These are phyloP conservation scores for Nakazawaea pomicola DNA, from an alignment of 805 yeast species.

Conservation along the genomic window DNA sequence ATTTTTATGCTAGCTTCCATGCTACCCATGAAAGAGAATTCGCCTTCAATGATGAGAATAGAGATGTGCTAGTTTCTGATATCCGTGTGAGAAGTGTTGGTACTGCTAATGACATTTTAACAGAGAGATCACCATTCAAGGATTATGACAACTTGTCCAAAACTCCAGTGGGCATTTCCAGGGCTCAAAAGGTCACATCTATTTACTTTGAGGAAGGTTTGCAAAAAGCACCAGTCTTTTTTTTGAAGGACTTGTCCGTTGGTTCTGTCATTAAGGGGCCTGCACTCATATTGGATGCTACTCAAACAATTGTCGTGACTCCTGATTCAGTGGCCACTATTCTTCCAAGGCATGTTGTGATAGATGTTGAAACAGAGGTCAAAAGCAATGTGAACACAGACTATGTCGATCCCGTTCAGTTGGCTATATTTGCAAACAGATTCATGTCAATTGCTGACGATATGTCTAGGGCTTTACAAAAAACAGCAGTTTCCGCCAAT, in stretches of 20 bases:
- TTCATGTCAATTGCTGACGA: slow-evolving; percentile 30
- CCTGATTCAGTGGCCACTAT: slow-evolving; percentile 22
- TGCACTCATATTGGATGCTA: slow-evolving; percentile 21
- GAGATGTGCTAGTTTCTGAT: slow-evolving; percentile 24
- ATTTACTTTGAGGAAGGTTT: slow-evolving; percentile 21
- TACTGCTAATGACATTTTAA: slow-evolving; percentile 17
- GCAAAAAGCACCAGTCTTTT: slow-evolving; percentile 17
- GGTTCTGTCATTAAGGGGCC: slow-evolving; percentile 24
- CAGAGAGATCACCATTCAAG: slow-evolving; percentile 22
- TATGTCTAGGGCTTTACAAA: slow-evolving; percentile 25
- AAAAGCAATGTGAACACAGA: slow-evolving; percentile 21
- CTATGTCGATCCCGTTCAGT: slow-evolving; percentile 22
- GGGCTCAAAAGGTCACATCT: slow-evolving; percentile 2
- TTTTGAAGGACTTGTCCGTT: slow-evolving; percentile 17
- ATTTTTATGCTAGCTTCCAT: slow-evolving; percentile 20
- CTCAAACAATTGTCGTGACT: slow-evolving; percentile 23
- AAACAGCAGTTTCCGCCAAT: slow-evolving; percentile 24
- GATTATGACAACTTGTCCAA: slow-evolving; percentile 12
- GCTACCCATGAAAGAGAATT: slow-evolving; percentile 28
- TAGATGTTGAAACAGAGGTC: slow-evolving; percentile 14
- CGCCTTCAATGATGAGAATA: slow-evolving; percentile 23
- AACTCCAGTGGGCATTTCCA: slow-evolving; percentile 14
- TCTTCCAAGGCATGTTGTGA: slow-evolving; percentile 22
- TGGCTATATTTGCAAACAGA: slow-evolving; percentile 25
- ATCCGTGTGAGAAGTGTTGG: slow-evolving; percentile 28